phyloP scores from a whole-genome alignment of 2,329 filamentous ascomycete species.

The Botrytis galanthina region DNA sequence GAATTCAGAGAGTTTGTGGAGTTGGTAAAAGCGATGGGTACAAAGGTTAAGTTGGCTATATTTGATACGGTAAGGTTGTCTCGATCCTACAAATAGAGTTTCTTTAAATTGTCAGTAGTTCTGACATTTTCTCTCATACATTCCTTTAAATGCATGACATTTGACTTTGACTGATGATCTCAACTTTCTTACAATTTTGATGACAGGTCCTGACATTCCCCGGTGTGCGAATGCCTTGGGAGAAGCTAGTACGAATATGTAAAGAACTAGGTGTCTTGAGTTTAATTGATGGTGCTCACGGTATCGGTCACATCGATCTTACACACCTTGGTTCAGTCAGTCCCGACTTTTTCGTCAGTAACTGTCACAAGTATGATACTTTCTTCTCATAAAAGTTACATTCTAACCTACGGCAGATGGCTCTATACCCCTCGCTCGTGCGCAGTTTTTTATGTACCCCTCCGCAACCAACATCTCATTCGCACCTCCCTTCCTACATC shows the following conservation, averaged over 20 bases:
- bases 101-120: not conserved
- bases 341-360: conserved; percentile 83
- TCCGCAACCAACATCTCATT: conserved; percentile 74
- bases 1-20: not conserved
- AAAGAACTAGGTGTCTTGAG: conserved; percentile 65
- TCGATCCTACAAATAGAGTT: conserved; percentile 40
- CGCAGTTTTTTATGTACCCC: conserved; percentile 76
- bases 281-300: conserved; percentile 79
- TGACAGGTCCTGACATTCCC: conserved; percentile 75
- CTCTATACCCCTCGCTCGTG: conserved; percentile 78
- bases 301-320: conserved; percentile 53
- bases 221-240: conserved; percentile 75
- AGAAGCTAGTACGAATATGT: conserved; percentile 62
- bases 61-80: conserved; percentile 8
- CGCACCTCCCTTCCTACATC: conserved; percentile 74
- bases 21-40: not conserved
- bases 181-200: not conserved
- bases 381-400: no score
- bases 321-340: conserved; percentile 59
- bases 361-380: conserved; percentile 81
- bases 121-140: not conserved
- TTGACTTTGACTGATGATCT: not conserved
- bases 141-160: not conserved
- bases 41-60: not conserved
- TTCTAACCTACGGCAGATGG: conserved; percentile 52